Conservation (phyloP, 768 basidiomycete genomes). For the Collybiopsis luxurians region DNA sequence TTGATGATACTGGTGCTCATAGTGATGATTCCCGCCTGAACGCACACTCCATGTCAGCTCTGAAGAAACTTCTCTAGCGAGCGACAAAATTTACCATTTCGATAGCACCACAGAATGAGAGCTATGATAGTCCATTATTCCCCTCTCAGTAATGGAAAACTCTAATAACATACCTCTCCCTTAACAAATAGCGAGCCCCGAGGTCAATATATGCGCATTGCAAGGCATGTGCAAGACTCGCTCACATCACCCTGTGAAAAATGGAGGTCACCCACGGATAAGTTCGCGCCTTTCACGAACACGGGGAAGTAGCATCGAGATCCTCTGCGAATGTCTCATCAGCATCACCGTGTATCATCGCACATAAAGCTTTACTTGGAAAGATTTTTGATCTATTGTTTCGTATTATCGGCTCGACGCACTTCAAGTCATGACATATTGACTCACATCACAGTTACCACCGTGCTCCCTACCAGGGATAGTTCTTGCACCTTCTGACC, state of each 20-base stretch:
- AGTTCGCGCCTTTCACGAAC: constrained; percentile 70
- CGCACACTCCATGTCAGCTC: background rate
- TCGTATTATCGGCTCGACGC: no score
- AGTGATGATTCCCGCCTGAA: constrained; percentile 67
- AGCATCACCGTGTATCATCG: background rate
- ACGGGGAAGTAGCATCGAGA: constrained; percentile 78
- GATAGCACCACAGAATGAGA: constrained; percentile 76
- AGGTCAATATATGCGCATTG: background rate
- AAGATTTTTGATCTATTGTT: constrained; percentile 65
- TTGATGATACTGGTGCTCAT: constrained; percentile 73
- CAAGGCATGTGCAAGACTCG: background rate
- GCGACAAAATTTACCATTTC: constrained; percentile 53
- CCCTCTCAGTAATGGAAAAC: no score
- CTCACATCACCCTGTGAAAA: constrained; percentile 75
- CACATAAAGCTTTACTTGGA: constrained; percentile 40
- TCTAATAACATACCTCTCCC: constrained; percentile 59
- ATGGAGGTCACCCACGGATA: constrained; percentile 77
- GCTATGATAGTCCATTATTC: constrained; percentile 29
- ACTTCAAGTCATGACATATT: background rate
- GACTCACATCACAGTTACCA: constrained; percentile 68
- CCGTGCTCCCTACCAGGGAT: constrained; percentile 79
- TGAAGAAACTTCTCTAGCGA: background rate
- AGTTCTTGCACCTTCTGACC: constrained; percentile 67
- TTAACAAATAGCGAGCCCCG: constrained; percentile 16
- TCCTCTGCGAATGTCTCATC: constrained; percentile 34